Percentiles rank a stretch among this genome's conserved stretches.
phyloP scores from a whole-genome alignment of 2,329 filamentous ascomycete genomes.

The Penicillium sp. region DNA sequence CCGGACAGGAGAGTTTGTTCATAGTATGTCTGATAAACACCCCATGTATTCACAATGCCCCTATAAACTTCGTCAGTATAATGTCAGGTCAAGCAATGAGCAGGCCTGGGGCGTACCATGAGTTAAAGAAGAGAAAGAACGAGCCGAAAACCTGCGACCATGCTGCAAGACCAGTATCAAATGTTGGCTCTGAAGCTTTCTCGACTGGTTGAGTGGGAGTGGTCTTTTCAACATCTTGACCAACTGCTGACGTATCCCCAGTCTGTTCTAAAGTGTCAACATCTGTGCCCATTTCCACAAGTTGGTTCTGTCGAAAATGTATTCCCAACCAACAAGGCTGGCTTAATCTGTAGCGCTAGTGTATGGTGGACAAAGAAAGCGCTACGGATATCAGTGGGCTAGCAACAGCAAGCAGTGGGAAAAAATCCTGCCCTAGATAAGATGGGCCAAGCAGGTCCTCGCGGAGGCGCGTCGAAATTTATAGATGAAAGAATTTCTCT shows the following conservation, averaged over 20 bases:
- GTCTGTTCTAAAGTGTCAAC: conserved; percentile 32
- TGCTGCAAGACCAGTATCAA: conserved; percentile 43
- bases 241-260: conserved; percentile 14
- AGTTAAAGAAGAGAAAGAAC: conserved; percentile 55
- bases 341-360: not conserved
- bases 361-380: not conserved
- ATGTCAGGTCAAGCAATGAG: not conserved
- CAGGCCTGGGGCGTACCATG: conserved; percentile 45
- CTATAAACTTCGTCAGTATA: conserved; percentile 29
- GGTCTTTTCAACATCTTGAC: conserved; percentile 22
- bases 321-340: not conserved
- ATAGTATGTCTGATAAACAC: conserved; percentile 61
- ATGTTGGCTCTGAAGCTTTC: conserved; percentile 33
- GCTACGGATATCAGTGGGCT: not conserved
- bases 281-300: conserved; percentile 27
- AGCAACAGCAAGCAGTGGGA: not conserved
- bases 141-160: conserved; percentile 55
- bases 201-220: conserved; percentile 17
- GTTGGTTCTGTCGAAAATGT: not conserved
- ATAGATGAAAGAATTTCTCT: conserved; percentile 7
- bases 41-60: conserved; percentile 59
- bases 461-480: conserved; percentile 7
- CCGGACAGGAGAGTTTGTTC: conserved; percentile 46
- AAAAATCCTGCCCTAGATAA: not conserved
- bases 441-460: not conserved